phyloP scores from a whole-genome alignment of 139 green algal species.

The Asterochloris sp. region DNA sequence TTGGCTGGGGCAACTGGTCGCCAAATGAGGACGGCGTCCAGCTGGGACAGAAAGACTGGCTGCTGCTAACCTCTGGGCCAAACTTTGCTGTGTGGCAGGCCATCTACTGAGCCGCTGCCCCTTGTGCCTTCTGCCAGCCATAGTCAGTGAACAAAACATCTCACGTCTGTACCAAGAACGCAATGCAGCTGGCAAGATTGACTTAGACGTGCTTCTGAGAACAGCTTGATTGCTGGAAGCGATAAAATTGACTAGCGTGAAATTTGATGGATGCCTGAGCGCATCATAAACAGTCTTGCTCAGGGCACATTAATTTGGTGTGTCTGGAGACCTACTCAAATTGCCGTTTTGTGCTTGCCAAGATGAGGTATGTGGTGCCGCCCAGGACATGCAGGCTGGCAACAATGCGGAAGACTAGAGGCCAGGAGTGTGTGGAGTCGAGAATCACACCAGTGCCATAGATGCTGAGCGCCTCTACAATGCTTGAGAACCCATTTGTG shows the following conservation, averaged over 20 bases:
- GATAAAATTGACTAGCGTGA: too few relatives aligned
- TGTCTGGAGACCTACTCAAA: neutral
- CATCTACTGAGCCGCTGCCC: slow-evolving; percentile 12
- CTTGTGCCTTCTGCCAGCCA: too few relatives aligned
- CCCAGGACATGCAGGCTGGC: slow-evolving; percentile 15
- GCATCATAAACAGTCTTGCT: too few relatives aligned
- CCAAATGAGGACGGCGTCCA: slow-evolving; percentile 57
- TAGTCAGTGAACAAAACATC: too few relatives aligned
- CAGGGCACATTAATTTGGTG: too few relatives aligned
- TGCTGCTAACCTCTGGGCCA: slow-evolving; percentile 50
- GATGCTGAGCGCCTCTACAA: slow-evolving; percentile 56
- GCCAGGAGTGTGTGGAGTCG: slow-evolving; percentile 14
- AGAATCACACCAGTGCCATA: slow-evolving; percentile 45
- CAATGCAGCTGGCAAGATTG: too few relatives aligned
- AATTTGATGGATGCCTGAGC: too few relatives aligned
- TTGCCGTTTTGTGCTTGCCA: slow-evolving; percentile 1
- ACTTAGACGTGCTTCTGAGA: too few relatives aligned
- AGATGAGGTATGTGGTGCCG: slow-evolving; percentile 1
- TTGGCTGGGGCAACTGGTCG: slow-evolving; percentile 67
- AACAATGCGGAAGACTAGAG: slow-evolving; percentile 5
- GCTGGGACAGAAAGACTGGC: slow-evolving; percentile 59
- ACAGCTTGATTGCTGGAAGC: too few relatives aligned
- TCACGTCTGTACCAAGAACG: too few relatives aligned
- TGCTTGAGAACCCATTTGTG: slow-evolving; percentile 61
- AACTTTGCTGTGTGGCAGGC: slow-evolving; percentile 85